Base-by-base conservation (phyloP, 2,329 filamentous ascomycete species). In the Arthroderma sp. region DNA sequence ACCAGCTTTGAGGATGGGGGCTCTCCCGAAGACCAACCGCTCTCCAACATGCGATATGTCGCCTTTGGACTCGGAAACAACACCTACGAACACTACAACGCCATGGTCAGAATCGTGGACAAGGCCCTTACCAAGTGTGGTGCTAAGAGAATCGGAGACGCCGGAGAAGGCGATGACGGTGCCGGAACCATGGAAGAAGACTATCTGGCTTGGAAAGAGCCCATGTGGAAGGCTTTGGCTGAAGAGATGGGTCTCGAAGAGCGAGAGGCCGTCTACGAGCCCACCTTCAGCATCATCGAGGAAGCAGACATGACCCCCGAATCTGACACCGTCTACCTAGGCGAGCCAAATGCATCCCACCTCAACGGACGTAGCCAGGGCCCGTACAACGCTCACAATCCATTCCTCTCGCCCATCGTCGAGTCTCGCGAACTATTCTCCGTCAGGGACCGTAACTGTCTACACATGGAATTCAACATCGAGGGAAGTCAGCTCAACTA, bases 151-250 rank as follows among this genome's bases (percentile, higher is more conserved):
- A 88, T 98, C 64, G 91, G 93, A 49, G 79, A 84, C 58, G 89
- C 91, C 57, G 93, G 94, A 65, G 91, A 97, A 76, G 93, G 93
- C 67, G 93, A 98, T 67, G 93, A 98, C 70, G 93, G 94, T 62
- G 91, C 93, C 63, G 93, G 94, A 61, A 98, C 93, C 58, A 98
- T 98, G 94, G 93, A 98, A 76, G 94, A 98, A 76, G 94, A 98
- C 68, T 98, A 97, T 73, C 76, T 98, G 66, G 88, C 91, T 63
- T 98, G 93, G 93, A 98, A 98, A 77, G 93, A 98, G 67, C 91
- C 91, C 61, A 98, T 98, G 93, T 98, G 94, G 93, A 78, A 81
- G 66, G 87, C 87, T 60, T 79, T 98, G 56, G 79, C 86, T 23
- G 81, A 88, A 63, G 84, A 88, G 68, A 88, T 98, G 86, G 82